phyloP scores from a whole-genome alignment of 805 yeast genomes.

The Priceomyces castillae region DNA sequence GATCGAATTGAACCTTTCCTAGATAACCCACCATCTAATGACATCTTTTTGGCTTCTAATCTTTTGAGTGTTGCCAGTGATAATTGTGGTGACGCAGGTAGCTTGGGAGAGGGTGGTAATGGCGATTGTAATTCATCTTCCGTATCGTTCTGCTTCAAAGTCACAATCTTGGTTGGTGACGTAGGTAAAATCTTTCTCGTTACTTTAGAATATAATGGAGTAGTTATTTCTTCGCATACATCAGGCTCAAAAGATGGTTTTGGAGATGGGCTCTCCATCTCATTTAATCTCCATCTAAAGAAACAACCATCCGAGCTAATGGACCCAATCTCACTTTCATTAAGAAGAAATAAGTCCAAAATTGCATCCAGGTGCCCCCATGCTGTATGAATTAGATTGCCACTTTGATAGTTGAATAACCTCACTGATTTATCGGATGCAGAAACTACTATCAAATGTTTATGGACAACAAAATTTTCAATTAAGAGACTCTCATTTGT shows the following conservation, averaged over 20 bases:
- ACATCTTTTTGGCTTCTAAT: conserved; percentile 25
- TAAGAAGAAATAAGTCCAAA: conserved; percentile 34
- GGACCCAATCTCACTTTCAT: conserved; percentile 32
- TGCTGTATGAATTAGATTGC: conserved; percentile 45
- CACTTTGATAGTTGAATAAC: conserved; percentile 43
- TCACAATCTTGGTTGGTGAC: conserved; percentile 9
- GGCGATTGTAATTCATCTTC: neutral
- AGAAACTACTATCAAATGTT: conserved; percentile 37
- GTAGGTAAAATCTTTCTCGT: conserved; percentile 30
- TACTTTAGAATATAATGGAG: conserved; percentile 27
- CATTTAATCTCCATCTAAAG: conserved; percentile 42
- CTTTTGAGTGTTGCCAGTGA: conserved; percentile 33
- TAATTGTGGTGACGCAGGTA: conserved; percentile 22
- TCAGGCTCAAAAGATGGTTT: conserved; percentile 2
- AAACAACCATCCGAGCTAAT: conserved; percentile 55
- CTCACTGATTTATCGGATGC: conserved; percentile 60
- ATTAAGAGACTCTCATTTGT: conserved; percentile 42
- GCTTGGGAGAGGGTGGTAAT: conserved; percentile 1
- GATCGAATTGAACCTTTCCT: neutral
- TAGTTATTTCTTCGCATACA: neutral
- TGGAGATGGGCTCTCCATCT: neutral
- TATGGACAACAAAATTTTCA: conserved; percentile 40
- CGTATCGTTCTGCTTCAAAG: conserved; percentile 1
- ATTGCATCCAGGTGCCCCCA: conserved; percentile 58
- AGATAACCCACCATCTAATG: neutral